A percentile compares a stretch with the other conserved stretches of the same genome.
Evolutionary conservation across 2,329 filamentous ascomycete species (phyloP).

Genomic region (Pseudogymnoascus sp.): DNA sequence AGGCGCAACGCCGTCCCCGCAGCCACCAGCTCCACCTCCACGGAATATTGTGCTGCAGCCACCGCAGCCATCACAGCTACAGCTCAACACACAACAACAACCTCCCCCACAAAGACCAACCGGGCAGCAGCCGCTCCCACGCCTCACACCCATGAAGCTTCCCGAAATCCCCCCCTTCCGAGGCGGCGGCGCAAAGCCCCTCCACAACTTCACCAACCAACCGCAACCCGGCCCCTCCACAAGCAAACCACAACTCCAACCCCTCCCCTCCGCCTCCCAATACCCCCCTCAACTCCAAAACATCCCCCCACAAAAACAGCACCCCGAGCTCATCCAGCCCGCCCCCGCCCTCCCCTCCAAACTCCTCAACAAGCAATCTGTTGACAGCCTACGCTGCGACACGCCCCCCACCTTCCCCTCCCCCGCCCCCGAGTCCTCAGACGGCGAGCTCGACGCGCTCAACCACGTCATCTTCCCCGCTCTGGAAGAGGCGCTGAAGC

Average conservation of each 20-base stretch:
- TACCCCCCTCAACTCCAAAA: constrained; percentile 22
- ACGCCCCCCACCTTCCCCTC: constrained; percentile 46
- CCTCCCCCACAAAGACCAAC: constrained; percentile 20
- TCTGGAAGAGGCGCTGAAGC: constrained; percentile 79
- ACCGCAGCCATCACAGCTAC: constrained; percentile 17
- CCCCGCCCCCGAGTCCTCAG: constrained; percentile 47
- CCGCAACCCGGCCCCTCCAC: constrained; percentile 14
- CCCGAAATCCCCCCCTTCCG: constrained; percentile 30
- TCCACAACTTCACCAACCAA: constrained; percentile 26
- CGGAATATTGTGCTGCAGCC: constrained; percentile 12
- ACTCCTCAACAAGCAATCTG: constrained; percentile 24
- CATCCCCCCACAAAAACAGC: constrained; percentile 11
- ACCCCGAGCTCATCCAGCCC: constrained; percentile 22
- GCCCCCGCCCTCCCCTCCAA: constrained; percentile 27
- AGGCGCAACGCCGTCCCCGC: constrained; percentile 15
- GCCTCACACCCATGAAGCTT: constrained; percentile 28
- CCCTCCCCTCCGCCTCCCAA: constrained; percentile 16
- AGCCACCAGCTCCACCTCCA: constrained; percentile 12
- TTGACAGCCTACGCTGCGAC: constrained; percentile 21
- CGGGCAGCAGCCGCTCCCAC: constrained; percentile 28
- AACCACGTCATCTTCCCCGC: constrained; percentile 90
- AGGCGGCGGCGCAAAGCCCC: constrained; percentile 20
- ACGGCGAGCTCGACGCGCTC: constrained; percentile 72
- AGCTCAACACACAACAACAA: constrained; percentile 19
- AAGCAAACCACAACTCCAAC: constrained; percentile 22